Conservation (phyloP, 202 grass and related monocot genomes). For the Carex sylvatica region DNA sequence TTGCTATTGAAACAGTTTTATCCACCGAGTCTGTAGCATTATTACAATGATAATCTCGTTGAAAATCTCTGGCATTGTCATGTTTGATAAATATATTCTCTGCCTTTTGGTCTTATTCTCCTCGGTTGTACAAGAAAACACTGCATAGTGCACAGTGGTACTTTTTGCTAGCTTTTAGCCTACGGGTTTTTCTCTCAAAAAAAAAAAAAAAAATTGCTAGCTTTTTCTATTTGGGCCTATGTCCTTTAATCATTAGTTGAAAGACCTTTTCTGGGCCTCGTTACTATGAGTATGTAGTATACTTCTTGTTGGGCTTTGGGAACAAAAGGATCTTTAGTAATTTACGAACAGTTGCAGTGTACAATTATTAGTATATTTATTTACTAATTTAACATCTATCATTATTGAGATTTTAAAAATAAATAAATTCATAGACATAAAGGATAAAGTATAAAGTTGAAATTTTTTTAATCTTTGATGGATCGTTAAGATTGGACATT, state of each 20-base stretch:
- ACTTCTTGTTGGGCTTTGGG: background rate
- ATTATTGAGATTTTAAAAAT: background rate
- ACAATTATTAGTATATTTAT: background rate
- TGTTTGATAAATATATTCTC: slow-evolving; percentile 19
- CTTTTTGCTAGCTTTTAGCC: background rate
- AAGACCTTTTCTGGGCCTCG: background rate
- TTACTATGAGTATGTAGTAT: background rate
- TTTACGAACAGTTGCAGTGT: background rate
- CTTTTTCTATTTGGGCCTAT: slow-evolving; percentile 7
- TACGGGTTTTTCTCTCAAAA: too few relatives aligned
- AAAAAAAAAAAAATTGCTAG: too few relatives aligned
- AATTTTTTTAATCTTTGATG: background rate
- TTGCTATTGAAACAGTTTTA: background rate
- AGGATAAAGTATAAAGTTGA: background rate
- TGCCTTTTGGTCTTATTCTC: background rate
- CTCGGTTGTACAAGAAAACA: background rate
- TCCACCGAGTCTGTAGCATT: background rate
- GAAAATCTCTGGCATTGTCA: background rate
- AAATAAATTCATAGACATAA: background rate
- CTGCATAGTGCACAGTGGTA: background rate
- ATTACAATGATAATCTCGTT: slow-evolving; percentile 14
- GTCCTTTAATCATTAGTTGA: slow-evolving; percentile 17
- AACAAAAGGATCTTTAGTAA: background rate
- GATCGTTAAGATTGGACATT: background rate
- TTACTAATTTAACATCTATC: background rate